Percentiles rank a stretch among this genome's conserved stretches.
phyloP scores from a whole-genome alignment of 805 yeast genomes.

The Sungouiozyma ichnusensis region DNA sequence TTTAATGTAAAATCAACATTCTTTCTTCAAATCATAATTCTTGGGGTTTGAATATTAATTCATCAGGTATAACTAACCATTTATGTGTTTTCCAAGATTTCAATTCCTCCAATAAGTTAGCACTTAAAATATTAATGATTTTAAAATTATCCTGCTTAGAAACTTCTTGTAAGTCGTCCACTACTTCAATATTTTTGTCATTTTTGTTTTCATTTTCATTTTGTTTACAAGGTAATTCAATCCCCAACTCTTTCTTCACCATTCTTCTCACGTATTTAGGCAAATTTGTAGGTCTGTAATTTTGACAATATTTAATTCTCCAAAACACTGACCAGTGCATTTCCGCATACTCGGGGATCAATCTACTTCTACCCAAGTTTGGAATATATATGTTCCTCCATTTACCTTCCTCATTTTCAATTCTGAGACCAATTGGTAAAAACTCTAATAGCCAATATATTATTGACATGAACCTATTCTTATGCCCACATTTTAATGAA shows the following conservation, averaged over 20 bases:
- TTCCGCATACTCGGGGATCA: constrained; percentile 36
- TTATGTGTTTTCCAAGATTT: constrained; percentile 20
- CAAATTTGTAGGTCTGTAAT: constrained; percentile 37
- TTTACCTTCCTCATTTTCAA: constrained; percentile 37
- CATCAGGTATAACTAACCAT: constrained; percentile 32
- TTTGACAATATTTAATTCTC: constrained; percentile 38
- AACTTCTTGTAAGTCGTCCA: not conserved
- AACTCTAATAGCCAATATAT: constrained; percentile 57
- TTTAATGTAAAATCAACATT: not conserved
- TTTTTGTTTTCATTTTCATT: not conserved
- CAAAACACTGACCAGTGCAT: constrained; percentile 59
- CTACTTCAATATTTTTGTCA: not conserved
- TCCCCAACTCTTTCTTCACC: constrained; percentile 12
- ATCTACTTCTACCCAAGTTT: constrained; percentile 44
- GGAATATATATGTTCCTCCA: constrained; percentile 45
- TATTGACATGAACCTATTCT: constrained; percentile 10
- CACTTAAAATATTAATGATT: constrained; percentile 6
- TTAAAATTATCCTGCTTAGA: not conserved
- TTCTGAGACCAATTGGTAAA: constrained; percentile 45
- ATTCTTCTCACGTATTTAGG: constrained; percentile 29
- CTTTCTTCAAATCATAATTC: no score
- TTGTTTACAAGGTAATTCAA: constrained; percentile 4
- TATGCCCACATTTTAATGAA: constrained; percentile 4
- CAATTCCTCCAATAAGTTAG: constrained; percentile 11
- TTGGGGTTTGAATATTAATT: no score